A percentile compares a stretch with the other conserved stretches of the same genome.
Conservation (phyloP, 2,329 filamentous ascomycete genomes). For the Hypoxylon rubiginosum region DNA sequence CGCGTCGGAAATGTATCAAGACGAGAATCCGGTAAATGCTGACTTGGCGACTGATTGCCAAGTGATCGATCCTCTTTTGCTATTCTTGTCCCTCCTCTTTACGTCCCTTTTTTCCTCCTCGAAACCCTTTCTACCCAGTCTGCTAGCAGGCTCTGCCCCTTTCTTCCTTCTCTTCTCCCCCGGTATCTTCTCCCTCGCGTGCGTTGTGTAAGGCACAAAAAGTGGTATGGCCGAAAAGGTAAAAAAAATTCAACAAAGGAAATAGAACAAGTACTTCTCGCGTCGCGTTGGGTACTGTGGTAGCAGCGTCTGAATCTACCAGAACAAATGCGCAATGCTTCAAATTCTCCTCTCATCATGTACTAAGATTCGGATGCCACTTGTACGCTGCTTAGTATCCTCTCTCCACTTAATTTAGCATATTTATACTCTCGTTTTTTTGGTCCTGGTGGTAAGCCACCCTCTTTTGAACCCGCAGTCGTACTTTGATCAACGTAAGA, state of each 20-base stretch:
- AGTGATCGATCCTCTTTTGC: conserved; percentile 18
- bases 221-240: conserved; percentile 16
- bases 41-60: conserved; percentile 12
- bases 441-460: conserved; percentile 20
- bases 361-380: conserved; percentile 26
- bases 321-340: conserved; percentile 22
- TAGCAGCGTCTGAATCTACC: conserved; percentile 25
- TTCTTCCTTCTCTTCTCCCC: background rate
- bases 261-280: conserved; percentile 37
- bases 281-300: conserved; percentile 19
- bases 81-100: conserved; percentile 6
- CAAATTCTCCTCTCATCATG: conserved; percentile 22
- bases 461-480: conserved; percentile 21
- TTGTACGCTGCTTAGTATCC: conserved; percentile 16
- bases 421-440: conserved; percentile 7
- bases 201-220: conserved; percentile 24
- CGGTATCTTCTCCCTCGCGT: conserved; percentile 1
- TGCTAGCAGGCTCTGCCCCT: conserved; percentile 35
- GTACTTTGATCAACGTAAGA: conserved; percentile 24
- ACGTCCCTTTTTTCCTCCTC: background rate
- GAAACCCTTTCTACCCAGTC: conserved; percentile 20
- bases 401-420: background rate
- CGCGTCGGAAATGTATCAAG: conserved; percentile 17
- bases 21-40: conserved; percentile 15
- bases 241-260: conserved; percentile 36